These are phyloP conservation scores for Neobulgaria alba DNA, from an alignment of 2,329 filamentous ascomycete genomes.

Conservation along the genomic window DNA sequence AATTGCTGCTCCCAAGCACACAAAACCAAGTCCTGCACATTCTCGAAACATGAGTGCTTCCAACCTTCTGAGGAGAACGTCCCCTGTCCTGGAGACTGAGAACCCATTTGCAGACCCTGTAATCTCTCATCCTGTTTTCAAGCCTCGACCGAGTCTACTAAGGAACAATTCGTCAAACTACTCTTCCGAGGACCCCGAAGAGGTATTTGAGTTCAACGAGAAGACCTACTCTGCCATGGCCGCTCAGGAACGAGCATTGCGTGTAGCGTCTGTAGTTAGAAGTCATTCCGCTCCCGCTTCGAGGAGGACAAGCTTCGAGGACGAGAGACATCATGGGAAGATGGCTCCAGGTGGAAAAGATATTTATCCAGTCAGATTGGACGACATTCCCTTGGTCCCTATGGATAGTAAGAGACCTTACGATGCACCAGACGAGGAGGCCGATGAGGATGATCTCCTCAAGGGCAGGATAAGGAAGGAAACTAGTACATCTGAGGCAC, in stretches of 20 bases:
- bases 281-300: constrained; percentile 27
- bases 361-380: constrained; percentile 22
- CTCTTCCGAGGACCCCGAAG: constrained; percentile 5
- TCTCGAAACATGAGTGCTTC: constrained; percentile 22
- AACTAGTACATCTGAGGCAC: constrained; percentile 33
- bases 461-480: constrained; percentile 2
- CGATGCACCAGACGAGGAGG: constrained; percentile 19
- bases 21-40: constrained; percentile 17
- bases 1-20: constrained; percentile 12
- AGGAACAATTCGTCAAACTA: constrained; percentile 20
- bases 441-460: constrained; percentile 16
- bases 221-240: constrained; percentile 25
- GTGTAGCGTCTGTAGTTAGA: constrained; percentile 24
- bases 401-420: constrained; percentile 22
- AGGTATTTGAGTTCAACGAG: constrained; percentile 20
- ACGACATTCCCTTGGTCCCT: constrained; percentile 27
- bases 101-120: constrained; percentile 24
- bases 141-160: constrained; percentile 21
- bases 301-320: constrained; percentile 24
- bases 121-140: constrained; percentile 7
- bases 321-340: constrained; percentile 17
- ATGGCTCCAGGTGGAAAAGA: constrained; percentile 3
- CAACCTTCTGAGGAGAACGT: constrained; percentile 12
- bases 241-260: constrained; percentile 26
- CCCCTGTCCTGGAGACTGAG: constrained; percentile 19